These are phyloP conservation scores for Leccinum fibrillosum DNA, from an alignment of 768 basidiomycete genomes.

Conservation along the genomic window DNA sequence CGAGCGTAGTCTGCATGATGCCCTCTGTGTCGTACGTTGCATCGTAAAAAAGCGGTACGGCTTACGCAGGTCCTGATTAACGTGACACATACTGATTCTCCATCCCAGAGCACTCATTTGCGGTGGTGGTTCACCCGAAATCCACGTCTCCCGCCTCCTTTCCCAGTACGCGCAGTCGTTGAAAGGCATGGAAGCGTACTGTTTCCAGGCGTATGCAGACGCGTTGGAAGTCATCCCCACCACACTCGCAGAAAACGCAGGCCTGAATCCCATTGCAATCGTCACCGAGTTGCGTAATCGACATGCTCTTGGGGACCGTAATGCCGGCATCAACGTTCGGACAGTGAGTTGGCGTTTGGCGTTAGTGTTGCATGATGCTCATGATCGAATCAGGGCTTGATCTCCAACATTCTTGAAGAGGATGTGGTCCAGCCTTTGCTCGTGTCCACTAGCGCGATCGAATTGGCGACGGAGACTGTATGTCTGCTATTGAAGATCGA, in stretches of 20 bases:
- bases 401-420: conserved; percentile 96
- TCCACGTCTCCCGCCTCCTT: conserved; percentile 89
- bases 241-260: conserved; percentile 97
- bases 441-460: conserved; percentile 93
- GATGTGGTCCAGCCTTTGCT: conserved; percentile 95
- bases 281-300: conserved; percentile 97
- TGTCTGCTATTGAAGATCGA: conserved; percentile 94
- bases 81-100: not conserved
- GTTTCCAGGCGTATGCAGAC: conserved; percentile 98
- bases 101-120: conserved; percentile 78
- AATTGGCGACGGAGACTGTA: conserved; percentile 97
- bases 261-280: conserved; percentile 95
- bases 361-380: not conserved
- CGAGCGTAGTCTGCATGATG: conserved; percentile 96
- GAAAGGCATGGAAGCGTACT: conserved; percentile 98
- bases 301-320: conserved; percentile 91
- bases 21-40: conserved; percentile 97
- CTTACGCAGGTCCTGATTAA: not conserved
- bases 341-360: conserved; percentile 54
- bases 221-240: conserved; percentile 97
- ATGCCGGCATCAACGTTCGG: conserved; percentile 96
- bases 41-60: conserved; percentile 94
- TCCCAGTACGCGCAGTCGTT: conserved; percentile 90
- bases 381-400: conserved; percentile 64
- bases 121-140: conserved; percentile 97